These are phyloP conservation scores for Candida glucosophila DNA, from an alignment of 1,139 yeast genomes.

Conservation along the genomic window DNA sequence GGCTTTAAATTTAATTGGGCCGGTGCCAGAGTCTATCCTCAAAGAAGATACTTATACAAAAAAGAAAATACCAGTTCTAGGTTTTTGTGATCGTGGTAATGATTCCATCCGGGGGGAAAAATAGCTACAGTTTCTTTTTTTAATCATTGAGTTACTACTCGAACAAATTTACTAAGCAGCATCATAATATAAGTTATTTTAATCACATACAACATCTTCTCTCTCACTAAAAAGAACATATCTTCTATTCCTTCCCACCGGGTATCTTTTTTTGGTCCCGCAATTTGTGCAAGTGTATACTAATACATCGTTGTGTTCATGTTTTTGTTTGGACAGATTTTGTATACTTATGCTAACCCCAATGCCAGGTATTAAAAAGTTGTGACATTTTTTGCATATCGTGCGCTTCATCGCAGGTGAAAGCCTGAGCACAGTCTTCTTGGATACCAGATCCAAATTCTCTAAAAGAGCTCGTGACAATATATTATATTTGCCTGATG, in stretches of 20 bases:
- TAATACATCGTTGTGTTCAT: constrained; percentile 23
- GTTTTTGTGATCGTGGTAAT: too few species aligned
- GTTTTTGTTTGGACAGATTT: constrained; percentile 16
- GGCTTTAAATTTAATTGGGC: constrained; percentile 76
- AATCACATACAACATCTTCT: too few species aligned
- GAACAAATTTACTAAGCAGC: too few species aligned
- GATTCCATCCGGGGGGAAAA: too few species aligned
- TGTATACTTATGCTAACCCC: constrained; percentile 24
- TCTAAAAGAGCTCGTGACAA: constrained; percentile 44
- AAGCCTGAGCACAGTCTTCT: constrained; percentile 53
- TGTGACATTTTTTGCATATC: constrained; percentile 51
- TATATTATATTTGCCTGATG: constrained; percentile 13
- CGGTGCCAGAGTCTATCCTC: constrained; percentile 58
- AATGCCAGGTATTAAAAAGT: constrained; percentile 39
- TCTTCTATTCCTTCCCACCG: constrained; percentile 24
- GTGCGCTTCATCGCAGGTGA: constrained; percentile 55
- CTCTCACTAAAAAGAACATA: constrained; percentile 15
- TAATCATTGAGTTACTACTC: constrained; percentile 27
- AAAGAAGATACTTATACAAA: constrained; percentile 20
- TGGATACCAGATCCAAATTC: constrained; percentile 43
- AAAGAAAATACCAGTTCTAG: constrained; percentile 2
- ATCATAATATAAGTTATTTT: too few species aligned
- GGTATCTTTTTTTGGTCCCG: constrained; percentile 19
- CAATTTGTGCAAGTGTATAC: constrained; percentile 23
- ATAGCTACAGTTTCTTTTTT: constrained; percentile 7